Conservation (phyloP, 2,329 filamentous ascomycete genomes). For the Dactylellina parvicollis region DNA sequence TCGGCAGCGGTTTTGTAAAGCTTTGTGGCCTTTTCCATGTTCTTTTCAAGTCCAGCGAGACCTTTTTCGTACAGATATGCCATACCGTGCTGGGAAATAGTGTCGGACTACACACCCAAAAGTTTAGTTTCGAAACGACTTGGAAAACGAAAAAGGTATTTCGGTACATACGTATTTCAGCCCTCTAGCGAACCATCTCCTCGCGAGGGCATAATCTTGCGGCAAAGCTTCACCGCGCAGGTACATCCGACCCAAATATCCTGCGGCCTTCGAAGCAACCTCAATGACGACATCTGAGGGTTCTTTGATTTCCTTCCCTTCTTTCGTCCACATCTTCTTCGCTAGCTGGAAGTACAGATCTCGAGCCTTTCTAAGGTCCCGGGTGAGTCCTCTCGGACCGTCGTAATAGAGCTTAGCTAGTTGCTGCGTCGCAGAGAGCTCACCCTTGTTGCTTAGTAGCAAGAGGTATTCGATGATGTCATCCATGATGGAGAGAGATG, state of each 20-base stretch:
- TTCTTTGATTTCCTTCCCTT: slow-evolving; percentile 77
- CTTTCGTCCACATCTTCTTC: slow-evolving; percentile 81
- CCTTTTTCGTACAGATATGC: slow-evolving; percentile 86
- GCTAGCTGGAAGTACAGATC: slow-evolving; percentile 84
- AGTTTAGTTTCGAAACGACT: slow-evolving; percentile 4
- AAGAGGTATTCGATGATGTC: slow-evolving; percentile 95
- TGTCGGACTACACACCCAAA: slow-evolving; percentile 70
- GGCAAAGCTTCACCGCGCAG: slow-evolving; percentile 84
- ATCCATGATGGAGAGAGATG: slow-evolving; percentile 85
- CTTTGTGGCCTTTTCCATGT: slow-evolving; percentile 76
- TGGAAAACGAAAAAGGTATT: not conserved
- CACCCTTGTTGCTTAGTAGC: slow-evolving; percentile 87
- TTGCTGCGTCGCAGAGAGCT: slow-evolving; percentile 85
- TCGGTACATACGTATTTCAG: slow-evolving; percentile 63
- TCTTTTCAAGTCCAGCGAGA: slow-evolving; percentile 72
- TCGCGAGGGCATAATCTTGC: slow-evolving; percentile 79
- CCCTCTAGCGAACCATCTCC: slow-evolving; percentile 84
- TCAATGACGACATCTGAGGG: slow-evolving; percentile 78
- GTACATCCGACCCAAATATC: slow-evolving; percentile 88
- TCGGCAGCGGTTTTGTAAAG: slow-evolving; percentile 82
- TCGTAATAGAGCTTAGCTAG: slow-evolving; percentile 89
- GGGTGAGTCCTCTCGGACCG: slow-evolving; percentile 77
- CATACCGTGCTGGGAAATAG: slow-evolving; percentile 83
- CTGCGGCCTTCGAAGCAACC: slow-evolving; percentile 73
- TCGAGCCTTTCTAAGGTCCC: slow-evolving; percentile 77